phyloP scores from a whole-genome alignment of 495 filamentous ascomycete genomes.

The Podospora australis region DNA sequence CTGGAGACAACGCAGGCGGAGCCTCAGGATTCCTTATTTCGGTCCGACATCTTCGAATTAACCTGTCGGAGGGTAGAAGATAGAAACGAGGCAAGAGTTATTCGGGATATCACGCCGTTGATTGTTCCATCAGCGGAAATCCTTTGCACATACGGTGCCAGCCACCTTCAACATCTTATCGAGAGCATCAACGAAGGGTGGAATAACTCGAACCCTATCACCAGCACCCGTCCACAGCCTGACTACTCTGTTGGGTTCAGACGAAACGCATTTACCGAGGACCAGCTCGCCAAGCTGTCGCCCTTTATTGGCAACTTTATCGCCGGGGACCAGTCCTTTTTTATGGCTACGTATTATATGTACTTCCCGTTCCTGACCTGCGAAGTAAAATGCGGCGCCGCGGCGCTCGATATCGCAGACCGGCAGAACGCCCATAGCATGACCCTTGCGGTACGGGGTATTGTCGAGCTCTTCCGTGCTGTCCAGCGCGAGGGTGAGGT shows the following conservation, averaged over 20 bases:
- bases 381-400: conserved; percentile 28
- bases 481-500: conserved; percentile 34
- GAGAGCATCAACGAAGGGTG: conserved; percentile 42
- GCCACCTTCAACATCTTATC: conserved; percentile 16
- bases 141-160: background rate
- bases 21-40: background rate
- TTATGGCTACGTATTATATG: conserved; percentile 27
- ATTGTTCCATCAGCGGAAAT: conserved; percentile 16
- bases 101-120: conserved; percentile 7
- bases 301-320: conserved; percentile 27
- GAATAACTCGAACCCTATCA: conserved; percentile 29
- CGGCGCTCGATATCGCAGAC: conserved; percentile 18
- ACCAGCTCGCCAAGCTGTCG: conserved; percentile 34
- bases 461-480: conserved; percentile 29
- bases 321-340: conserved; percentile 4
- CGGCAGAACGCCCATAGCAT: conserved; percentile 25
- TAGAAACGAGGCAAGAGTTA: conserved; percentile 1
- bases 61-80: background rate
- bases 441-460: conserved; percentile 30
- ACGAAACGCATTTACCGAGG: conserved; percentile 33
- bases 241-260: conserved; percentile 7
- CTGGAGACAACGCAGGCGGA: background rate
- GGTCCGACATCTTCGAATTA: background rate
- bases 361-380: conserved; percentile 22
- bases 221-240: conserved; percentile 33